These are phyloP conservation scores for Xylaria venustula DNA, from an alignment of 495 filamentous ascomycete species.

Conservation along the genomic window DNA sequence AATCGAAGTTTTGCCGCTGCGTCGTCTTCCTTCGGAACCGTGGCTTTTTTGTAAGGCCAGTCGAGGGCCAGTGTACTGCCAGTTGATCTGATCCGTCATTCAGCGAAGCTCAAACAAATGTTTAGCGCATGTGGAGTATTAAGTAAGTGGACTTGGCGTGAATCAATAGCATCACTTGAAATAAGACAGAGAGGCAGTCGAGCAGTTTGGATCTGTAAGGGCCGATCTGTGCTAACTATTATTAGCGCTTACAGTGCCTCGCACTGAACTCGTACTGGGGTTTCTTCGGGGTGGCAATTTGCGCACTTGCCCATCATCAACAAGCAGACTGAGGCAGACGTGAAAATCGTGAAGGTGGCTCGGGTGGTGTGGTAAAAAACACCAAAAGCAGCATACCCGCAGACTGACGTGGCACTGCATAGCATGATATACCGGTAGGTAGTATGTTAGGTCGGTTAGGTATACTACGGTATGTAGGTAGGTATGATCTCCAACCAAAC, in stretches of 20 bases:
- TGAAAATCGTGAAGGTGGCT: background rate
- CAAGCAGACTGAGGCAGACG: background rate
- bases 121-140: too few species aligned
- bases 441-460: background rate
- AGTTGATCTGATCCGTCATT: too few species aligned
- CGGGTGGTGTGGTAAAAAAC: background rate
- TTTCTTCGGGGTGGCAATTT: too few species aligned
- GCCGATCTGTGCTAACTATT: background rate
- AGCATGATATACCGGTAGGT: too few species aligned
- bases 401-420: slow-evolving; percentile 10
- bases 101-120: too few species aligned
- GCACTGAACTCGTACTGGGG: too few species aligned
- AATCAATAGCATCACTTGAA: background rate
- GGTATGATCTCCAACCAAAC: background rate
- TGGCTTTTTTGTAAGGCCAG: background rate
- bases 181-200: background rate
- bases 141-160: background rate
- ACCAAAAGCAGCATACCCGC: background rate
- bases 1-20: too few species aligned
- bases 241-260: background rate
- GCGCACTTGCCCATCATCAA: too few species aligned
- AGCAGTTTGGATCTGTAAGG: background rate
- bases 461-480: background rate
- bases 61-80: too few species aligned
- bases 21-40: background rate